phyloP scores from a whole-genome alignment of 2,329 filamentous ascomycete genomes.

The Colletotrichum tamarilloi region DNA sequence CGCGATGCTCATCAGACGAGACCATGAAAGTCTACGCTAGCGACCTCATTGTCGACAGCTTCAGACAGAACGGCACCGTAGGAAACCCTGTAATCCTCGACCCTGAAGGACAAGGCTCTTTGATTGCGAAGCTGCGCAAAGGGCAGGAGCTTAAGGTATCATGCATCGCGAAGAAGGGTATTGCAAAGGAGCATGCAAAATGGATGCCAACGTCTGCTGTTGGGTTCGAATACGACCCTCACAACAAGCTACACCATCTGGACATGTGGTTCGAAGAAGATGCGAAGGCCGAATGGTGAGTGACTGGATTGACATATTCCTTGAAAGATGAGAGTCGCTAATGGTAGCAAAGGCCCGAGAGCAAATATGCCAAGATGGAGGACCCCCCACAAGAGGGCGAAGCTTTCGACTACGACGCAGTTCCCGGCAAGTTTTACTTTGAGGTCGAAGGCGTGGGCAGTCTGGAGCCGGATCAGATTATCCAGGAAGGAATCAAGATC shows the following conservation, averaged over 20 bases:
- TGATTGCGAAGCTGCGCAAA: slow-evolving; percentile 91
- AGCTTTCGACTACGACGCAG: slow-evolving; percentile 89
- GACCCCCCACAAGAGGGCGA: slow-evolving; percentile 84
- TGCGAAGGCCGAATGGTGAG: slow-evolving; percentile 85
- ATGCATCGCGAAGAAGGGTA: slow-evolving; percentile 97
- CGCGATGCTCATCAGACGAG: slow-evolving; percentile 85
- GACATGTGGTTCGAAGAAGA: slow-evolving; percentile 96
- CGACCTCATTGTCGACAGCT: slow-evolving; percentile 80
- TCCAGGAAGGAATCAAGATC: slow-evolving; percentile 88
- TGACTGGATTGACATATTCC: slow-evolving; percentile 27
- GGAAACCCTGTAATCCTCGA: slow-evolving; percentile 88
- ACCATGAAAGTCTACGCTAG: slow-evolving; percentile 95
- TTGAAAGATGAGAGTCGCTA: slow-evolving; percentile 32
- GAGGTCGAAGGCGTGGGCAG: slow-evolving; percentile 91
- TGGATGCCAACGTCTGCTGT: slow-evolving; percentile 95
- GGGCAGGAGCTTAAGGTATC: slow-evolving; percentile 91
- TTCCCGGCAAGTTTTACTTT: slow-evolving; percentile 88
- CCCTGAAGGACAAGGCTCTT: slow-evolving; percentile 80
- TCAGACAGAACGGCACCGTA: slow-evolving; percentile 77
- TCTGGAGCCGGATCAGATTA: slow-evolving; percentile 88
- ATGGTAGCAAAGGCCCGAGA: slow-evolving; percentile 74
- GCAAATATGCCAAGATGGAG: slow-evolving; percentile 82
- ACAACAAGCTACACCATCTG: slow-evolving; percentile 93
- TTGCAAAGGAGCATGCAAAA: slow-evolving; percentile 98
- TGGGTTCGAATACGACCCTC: slow-evolving; percentile 97